Evolutionary conservation across 208 protist genomes (phyloP).

Genomic region (Leptomonas seymouri): DNA sequence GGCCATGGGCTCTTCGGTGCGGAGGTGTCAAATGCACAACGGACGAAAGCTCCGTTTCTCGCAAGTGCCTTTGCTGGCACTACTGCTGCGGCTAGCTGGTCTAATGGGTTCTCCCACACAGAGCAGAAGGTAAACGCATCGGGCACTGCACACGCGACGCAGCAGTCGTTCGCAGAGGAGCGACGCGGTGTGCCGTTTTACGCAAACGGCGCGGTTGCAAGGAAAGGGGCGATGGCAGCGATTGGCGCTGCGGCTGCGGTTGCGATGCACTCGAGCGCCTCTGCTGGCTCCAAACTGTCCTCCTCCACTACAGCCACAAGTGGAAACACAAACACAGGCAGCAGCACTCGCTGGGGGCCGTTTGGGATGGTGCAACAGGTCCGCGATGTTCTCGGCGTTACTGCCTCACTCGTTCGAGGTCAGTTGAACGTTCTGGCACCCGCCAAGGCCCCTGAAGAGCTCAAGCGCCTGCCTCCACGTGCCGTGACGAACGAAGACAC

Average conservation of each 20-base stretch:
- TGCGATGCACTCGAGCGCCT: too few species aligned
- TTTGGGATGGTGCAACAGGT: constrained; percentile 51
- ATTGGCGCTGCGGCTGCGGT: not conserved
- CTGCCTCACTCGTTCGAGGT: constrained; percentile 57
- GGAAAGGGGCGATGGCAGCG: not conserved
- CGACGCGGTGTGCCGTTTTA: not conserved
- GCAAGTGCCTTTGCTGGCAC: not conserved
- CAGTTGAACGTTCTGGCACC: constrained; percentile 52
- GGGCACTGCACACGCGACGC: not conserved
- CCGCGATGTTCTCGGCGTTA: constrained; percentile 65
- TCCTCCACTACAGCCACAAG: not conserved
- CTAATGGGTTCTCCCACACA: not conserved
- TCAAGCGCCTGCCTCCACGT: constrained; percentile 5
- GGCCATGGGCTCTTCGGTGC: not conserved
- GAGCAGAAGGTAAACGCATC: too few species aligned
- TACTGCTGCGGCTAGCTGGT: not conserved
- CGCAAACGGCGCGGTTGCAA: not conserved
- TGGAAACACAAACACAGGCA: not conserved
- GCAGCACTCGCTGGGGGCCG: constrained; percentile 27
- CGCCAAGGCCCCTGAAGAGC: not conserved
- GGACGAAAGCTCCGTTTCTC: not conserved
- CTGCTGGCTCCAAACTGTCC: not conserved
- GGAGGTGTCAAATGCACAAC: not conserved
- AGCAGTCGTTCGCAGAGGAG: not conserved
- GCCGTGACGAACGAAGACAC: not conserved